Conservation (phyloP, 768 basidiomycete genomes). For the Boletus speciosus region DNA sequence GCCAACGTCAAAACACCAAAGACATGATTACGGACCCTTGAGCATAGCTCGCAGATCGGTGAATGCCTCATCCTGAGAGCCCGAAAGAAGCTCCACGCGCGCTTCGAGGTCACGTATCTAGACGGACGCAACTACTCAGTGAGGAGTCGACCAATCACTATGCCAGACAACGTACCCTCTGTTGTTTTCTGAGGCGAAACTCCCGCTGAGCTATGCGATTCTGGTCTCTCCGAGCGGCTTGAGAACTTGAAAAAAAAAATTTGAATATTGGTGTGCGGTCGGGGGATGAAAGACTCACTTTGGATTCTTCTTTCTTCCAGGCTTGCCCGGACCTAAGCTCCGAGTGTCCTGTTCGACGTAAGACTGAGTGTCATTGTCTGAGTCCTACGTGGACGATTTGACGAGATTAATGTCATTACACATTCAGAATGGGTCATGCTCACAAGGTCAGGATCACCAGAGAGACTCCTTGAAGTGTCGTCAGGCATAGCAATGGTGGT, state of each 20-base stretch:
- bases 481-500: constrained; percentile 41
- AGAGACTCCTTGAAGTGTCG: constrained; percentile 56
- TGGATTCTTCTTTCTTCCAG: constrained; percentile 87
- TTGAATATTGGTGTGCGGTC: constrained; percentile 14
- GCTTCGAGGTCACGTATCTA: constrained; percentile 96
- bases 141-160: not conserved
- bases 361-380: constrained; percentile 69
- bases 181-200: constrained; percentile 89
- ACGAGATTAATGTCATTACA: constrained; percentile 10
- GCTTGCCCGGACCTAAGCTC: constrained; percentile 26
- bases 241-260: constrained; percentile 51
- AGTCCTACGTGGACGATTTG: constrained; percentile 43
- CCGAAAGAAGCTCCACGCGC: constrained; percentile 90
- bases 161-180: constrained; percentile 48
- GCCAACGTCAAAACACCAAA: not conserved
- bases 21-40: constrained; percentile 47
- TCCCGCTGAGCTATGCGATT: constrained; percentile 93
- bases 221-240: constrained; percentile 84
- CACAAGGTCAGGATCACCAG: constrained; percentile 55
- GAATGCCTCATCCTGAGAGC: constrained; percentile 85
- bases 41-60: constrained; percentile 80
- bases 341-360: constrained; percentile 26
- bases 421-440: constrained; percentile 11
- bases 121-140: constrained; percentile 5
- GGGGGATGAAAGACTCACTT: constrained; percentile 48